phyloP scores from a whole-genome alignment of 2,329 filamentous ascomycete genomes.

The Aspergillus sp. region DNA sequence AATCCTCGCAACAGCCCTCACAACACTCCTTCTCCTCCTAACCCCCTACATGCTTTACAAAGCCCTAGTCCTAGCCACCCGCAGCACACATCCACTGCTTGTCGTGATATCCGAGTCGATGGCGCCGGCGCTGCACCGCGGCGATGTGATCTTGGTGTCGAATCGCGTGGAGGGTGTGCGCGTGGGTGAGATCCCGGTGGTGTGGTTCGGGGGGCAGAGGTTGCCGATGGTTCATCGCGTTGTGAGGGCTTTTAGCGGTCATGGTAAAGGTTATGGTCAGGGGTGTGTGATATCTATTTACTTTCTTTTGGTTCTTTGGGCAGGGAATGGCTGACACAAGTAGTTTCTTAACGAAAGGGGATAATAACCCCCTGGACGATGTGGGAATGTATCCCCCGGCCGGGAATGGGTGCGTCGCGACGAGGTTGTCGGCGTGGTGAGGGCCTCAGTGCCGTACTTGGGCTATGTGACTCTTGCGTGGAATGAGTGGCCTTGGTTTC shows the following conservation, averaged over 20 bases:
- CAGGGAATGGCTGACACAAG: background rate
- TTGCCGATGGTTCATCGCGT: constrained; percentile 5
- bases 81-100: constrained; percentile 4
- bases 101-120: constrained; percentile 10
- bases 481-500: background rate
- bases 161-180: background rate
- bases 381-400: constrained; percentile 2
- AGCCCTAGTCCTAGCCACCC: constrained; percentile 2
- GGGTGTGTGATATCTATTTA: background rate
- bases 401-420: constrained; percentile 1
- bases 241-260: background rate
- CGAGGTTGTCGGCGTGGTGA: constrained; percentile 3
- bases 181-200: constrained; percentile 3
- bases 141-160: constrained; percentile 4
- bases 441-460: constrained; percentile 1
- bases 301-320: background rate
- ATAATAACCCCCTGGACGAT: constrained; percentile 5
- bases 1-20: background rate
- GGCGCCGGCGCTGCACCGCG: constrained; percentile 5
- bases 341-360: constrained; percentile 4
- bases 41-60: constrained; percentile 5
- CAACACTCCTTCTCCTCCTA: background rate
- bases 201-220: background rate
- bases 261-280: too few relatives aligned
- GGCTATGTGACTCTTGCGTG: constrained; percentile 1